A percentile compares a stretch with the other conserved stretches of the same genome.
These are phyloP conservation scores for Elsinoe necatrix DNA, from an alignment of 2,329 filamentous ascomycete genomes.

Conservation along the genomic window DNA sequence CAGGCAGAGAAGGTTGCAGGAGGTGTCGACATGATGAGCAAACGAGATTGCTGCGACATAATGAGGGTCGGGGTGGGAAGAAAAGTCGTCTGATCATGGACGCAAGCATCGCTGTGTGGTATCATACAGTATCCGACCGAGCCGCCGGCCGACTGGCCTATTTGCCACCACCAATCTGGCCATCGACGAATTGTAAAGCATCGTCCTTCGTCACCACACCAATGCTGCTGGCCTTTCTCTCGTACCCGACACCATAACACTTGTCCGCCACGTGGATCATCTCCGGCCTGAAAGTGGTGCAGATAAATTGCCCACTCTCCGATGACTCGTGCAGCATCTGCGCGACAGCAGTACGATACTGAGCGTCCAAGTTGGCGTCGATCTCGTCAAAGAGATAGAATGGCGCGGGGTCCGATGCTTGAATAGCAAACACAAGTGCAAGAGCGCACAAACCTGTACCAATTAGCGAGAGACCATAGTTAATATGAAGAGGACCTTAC, in stretches of 20 bases:
- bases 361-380: constrained; percentile 93
- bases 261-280: constrained; percentile 94
- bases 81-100: background rate
- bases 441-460: constrained; percentile 75
- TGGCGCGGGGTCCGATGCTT: constrained; percentile 91
- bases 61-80: background rate
- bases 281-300: constrained; percentile 95
- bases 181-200: constrained; percentile 89
- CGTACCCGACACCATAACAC: constrained; percentile 90
- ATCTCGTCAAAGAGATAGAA: constrained; percentile 99
- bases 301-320: constrained; percentile 74
- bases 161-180: constrained; percentile 49
- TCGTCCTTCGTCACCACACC: constrained; percentile 82
- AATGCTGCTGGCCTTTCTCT: constrained; percentile 88
- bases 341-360: constrained; percentile 94
- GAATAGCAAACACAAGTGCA: constrained; percentile 98
- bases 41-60: background rate
- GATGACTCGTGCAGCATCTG: constrained; percentile 61
- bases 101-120: background rate
- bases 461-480: constrained; percentile 15
- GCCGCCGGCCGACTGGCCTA: background rate
- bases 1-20: constrained; percentile 18
- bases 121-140: constrained; percentile 19
- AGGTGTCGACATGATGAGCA: constrained; percentile 4
- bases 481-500: constrained; percentile 43